Base-by-base conservation (phyloP, 306 rosid species). In the Rubus idaeus region DNA sequence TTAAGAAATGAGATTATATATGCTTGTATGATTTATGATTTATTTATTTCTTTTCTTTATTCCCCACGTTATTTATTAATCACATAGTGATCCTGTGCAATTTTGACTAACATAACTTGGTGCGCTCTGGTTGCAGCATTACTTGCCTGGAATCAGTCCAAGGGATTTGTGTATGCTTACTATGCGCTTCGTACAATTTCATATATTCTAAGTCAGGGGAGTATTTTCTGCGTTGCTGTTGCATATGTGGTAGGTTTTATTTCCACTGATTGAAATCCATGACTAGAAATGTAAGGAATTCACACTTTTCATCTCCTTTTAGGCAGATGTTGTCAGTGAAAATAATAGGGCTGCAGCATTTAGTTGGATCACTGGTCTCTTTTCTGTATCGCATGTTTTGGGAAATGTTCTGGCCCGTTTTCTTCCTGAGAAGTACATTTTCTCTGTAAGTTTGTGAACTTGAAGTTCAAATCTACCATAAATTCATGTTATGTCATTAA, bases 301-400 rank as follows among this genome's bases (percentile, higher is more conserved):
- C 70, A 81, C 73, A 41, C 71, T n/a, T 56, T 41, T 68, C 44
- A 61, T 77, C 80, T 20, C 8, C 61, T 76, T 6, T 6, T 67
- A 90, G 94, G 96, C 96, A 30, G 96, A 90, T 83, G 88, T 90
- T 80, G 89, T 88, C 18, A 53, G 45, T 46, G 89, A 83, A 10
- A 37, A 76, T 63, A 83, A 78, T 79, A 85, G 96, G 69, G 91
- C 92, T 37, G 88, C 89, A 26, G 87, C 79, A 58, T 86, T 88
- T 75, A 79, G 96, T 71, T 90, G 91, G 88, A 85, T 90, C 46
- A 86, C 89, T 14, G 96, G 96, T 63, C 87, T 90, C 53, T 81
- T 80, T 77, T 90, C 96, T 51, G 87, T 83, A 57, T 83, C 92
- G 5, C 92, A 90, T 57, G 88, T 90, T 82, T 42, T 90, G 0